Evolutionary conservation across 352 stramenopile genomes (phyloP).

Genomic region (Globisporangium acanthophoron): DNA sequence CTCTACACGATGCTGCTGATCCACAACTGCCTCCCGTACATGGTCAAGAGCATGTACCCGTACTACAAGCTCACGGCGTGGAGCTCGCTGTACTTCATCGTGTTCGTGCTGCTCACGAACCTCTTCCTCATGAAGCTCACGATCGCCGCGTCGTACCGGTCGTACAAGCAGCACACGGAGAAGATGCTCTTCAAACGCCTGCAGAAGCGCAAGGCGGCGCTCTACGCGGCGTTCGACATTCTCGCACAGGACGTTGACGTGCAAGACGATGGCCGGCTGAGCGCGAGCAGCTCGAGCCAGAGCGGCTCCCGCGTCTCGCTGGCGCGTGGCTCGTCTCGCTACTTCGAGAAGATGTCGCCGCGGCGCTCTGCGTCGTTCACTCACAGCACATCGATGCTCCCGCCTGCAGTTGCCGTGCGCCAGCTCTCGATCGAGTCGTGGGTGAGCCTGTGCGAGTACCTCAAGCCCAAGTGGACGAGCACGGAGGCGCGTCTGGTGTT

Average conservation of each 20-base stretch:
- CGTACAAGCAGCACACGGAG: slow-evolving; percentile 84
- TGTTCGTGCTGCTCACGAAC: slow-evolving; percentile 77
- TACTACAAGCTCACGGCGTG: slow-evolving; percentile 77
- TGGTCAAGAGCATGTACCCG: slow-evolving; percentile 79
- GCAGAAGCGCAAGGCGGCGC: slow-evolving; percentile 77
- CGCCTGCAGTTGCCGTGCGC: slow-evolving; percentile 36
- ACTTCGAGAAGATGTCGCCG: slow-evolving; percentile 28
- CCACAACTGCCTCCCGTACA: slow-evolving; percentile 73
- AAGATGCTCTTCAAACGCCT: slow-evolving; percentile 82
- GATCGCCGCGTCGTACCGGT: slow-evolving; percentile 80
- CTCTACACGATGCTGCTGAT: slow-evolving; percentile 84
- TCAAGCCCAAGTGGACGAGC: slow-evolving; percentile 69
- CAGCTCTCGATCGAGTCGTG: slow-evolving; percentile 68
- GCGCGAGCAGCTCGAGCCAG: background rate
- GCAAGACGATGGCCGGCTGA: slow-evolving; percentile 14
- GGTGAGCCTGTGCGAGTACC: slow-evolving; percentile 64
- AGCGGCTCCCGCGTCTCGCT: background rate
- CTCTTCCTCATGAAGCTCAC: slow-evolving; percentile 82
- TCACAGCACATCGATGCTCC: slow-evolving; percentile 22
- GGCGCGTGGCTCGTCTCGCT: slow-evolving; percentile 55
- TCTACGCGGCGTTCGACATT: slow-evolving; percentile 76
- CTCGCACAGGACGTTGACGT: slow-evolving; percentile 56
- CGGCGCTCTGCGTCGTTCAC: slow-evolving; percentile 20
- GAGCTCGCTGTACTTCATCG: slow-evolving; percentile 74
- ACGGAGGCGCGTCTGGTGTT: slow-evolving; percentile 75